phyloP scores from a whole-genome alignment of 306 rosid genomes.

The Medicago truncatula region MtrunA17r5.0-ANR NC_053042.1:54073001-54073500 shows the following conservation, averaged over 20 bases:
- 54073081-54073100: conserved; percentile 15
- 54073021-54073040: conserved; percentile 45
- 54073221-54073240: conserved; percentile 19
- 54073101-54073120: conserved; percentile 25
- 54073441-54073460: no score
- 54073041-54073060: conserved; percentile 28
- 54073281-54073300: conserved; percentile 12
- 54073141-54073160: neutral
- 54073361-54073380: neutral
- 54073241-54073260: conserved; percentile 31
- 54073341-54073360: neutral
- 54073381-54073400: neutral
- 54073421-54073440: no score
- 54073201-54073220: conserved; percentile 5
- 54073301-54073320: conserved; percentile 5
- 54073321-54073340: neutral
- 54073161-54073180: neutral
- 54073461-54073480: no score
- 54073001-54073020: conserved; percentile 55
- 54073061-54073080: neutral
- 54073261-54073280: conserved; percentile 29
- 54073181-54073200: conserved; percentile 10
- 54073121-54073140: conserved; percentile 3
- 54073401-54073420: no score
- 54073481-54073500: no score